phyloP scores from a whole-genome alignment of 1,139 yeast species.

The Geotrichum macrosporum region DNA sequence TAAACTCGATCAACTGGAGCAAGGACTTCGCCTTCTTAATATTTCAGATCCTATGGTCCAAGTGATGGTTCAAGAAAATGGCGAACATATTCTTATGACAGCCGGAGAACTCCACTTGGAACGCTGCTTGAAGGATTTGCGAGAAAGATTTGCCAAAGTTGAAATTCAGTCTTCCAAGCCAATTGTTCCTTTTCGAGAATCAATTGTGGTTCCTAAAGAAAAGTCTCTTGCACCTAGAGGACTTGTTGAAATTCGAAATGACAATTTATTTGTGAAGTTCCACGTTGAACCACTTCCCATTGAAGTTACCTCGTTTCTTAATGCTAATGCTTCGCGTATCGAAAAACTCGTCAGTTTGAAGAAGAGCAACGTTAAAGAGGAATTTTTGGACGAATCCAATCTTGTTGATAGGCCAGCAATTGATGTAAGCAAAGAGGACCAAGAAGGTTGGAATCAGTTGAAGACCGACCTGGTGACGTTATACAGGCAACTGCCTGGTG shows the following conservation, averaged over 20 bases:
- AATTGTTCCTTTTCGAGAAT: constrained; percentile 90
- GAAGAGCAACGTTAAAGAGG: constrained; percentile 4
- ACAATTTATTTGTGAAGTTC: constrained; percentile 44
- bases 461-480: constrained; percentile 11
- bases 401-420: background rate
- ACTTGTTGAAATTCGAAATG: constrained; percentile 43
- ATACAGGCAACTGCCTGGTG: constrained; percentile 10
- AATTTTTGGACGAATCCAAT: constrained; percentile 4
- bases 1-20: constrained; percentile 67
- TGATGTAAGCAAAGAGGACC: background rate
- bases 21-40: constrained; percentile 72
- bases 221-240: constrained; percentile 36
- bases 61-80: constrained; percentile 77
- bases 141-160: constrained; percentile 87
- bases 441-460: constrained; percentile 9
- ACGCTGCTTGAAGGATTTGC: constrained; percentile 81
- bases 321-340: constrained; percentile 45
- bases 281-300: constrained; percentile 57
- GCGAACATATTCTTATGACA: constrained; percentile 85
- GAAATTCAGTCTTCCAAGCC: constrained; percentile 87
- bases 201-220: constrained; percentile 47
- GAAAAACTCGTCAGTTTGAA: constrained; percentile 30
- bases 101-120: constrained; percentile 96
- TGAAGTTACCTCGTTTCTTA: constrained; percentile 49
- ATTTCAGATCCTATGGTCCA: constrained; percentile 93